These are phyloP conservation scores for Exophiala viscosa DNA, from an alignment of 2,329 filamentous ascomycete species.

Conservation along the genomic window DNA sequence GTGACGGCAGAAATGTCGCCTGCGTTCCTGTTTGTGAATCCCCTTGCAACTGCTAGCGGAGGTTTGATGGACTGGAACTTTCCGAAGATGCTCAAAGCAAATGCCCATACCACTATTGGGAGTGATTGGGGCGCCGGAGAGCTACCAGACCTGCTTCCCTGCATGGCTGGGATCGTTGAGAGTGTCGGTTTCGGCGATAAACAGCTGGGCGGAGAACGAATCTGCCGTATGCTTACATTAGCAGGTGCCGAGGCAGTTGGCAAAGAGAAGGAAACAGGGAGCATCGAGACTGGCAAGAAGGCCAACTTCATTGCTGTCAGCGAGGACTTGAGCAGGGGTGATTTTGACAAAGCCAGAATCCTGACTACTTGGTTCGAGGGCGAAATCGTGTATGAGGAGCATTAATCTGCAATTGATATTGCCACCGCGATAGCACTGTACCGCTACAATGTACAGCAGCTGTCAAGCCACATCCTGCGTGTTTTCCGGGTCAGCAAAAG, in stretches of 20 bases:
- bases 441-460: no score
- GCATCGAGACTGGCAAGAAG: constrained; percentile 32
- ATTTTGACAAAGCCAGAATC: constrained; percentile 30
- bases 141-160: not conserved
- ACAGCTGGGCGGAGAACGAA: not conserved
- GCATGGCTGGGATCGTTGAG: not conserved
- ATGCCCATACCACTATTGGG: constrained; percentile 32
- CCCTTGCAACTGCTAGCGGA: not conserved
- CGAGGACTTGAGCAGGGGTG: constrained; percentile 33
- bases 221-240: constrained; percentile 30
- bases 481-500: no score
- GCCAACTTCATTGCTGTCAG: constrained; percentile 33
- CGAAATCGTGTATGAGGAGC: constrained; percentile 14
- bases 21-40: constrained; percentile 28
- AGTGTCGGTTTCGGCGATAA: not conserved
- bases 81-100: constrained; percentile 26
- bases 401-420: no score
- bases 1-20: constrained; percentile 36
- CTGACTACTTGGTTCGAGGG: constrained; percentile 32
- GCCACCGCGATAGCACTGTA: no score
- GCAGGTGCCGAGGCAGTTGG: constrained; percentile 32
- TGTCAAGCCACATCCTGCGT: no score
- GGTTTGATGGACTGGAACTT: constrained; percentile 31
- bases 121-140: constrained; percentile 17
- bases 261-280: constrained; percentile 29